Base-by-base conservation (phyloP, 1,284 basidiomycete genomes). In the Puccinia novopanici region DNA sequence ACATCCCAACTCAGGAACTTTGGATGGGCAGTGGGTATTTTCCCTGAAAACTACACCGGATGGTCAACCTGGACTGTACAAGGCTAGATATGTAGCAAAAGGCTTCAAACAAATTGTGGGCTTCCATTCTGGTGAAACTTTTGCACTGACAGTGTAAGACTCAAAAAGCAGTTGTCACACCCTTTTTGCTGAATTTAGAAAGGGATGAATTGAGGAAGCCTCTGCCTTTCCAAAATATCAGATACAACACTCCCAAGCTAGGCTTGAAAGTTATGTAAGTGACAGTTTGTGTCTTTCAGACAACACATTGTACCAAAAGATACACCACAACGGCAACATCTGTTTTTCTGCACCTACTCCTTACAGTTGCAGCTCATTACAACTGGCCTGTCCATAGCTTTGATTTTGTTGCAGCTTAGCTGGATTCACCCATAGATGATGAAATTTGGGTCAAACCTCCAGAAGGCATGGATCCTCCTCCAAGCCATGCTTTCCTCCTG, bases 101-200 rank as follows among this genome's bases (percentile, higher is more conserved):
- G 73, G 73, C 15, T 75, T 57, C 52, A 75, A 59, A 12, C 73
- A 75, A 37, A 34, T 54, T 24, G 12, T 22, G 34, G 68, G 68
- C 8, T 17, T 71, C 50, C 37, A 71, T 24, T 71, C 24, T 71
- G 50, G 12, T 1, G 42, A 71, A 27, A 71, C 24, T 6, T 68
- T 68, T 48, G 65, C 65, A 4, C 65, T 40, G 22, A 52, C 45
- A n/a, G 70, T n/a, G n/a, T n/a, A n/a, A n/a, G n/a, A n/a, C n/a
- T n/a, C n/a, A n/a, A n/a, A n/a, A n/a, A n/a, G n/a, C n/a, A n/a
- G n/a, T n/a, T n/a, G n/a, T n/a, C n/a, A n/a, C n/a, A n/a, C n/a
- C n/a, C n/a, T n/a, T n/a, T n/a, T n/a, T n/a, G n/a, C n/a, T n/a
- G n/a, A n/a, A n/a, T n/a, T n/a, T n/a, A n/a, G n/a, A n/a, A n/a